Conservation (phyloP, 768 basidiomycete genomes). For the Tephrocybe sp. region DNA sequence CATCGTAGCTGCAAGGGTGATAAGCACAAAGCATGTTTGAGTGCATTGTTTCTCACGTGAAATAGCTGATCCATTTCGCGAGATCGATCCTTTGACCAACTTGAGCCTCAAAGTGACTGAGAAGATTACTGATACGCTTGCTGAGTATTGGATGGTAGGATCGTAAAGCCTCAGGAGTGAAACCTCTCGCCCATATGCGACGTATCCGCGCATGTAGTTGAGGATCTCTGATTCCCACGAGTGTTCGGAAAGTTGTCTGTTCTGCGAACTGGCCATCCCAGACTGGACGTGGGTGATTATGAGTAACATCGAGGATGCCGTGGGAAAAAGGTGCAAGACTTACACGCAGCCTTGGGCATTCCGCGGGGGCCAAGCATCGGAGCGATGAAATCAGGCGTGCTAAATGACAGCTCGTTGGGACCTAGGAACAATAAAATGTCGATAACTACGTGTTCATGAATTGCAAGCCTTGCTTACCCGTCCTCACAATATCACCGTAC, state of each 20-base stretch:
- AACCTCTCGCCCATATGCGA: conserved; percentile 39
- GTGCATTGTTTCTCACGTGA: conserved; percentile 28
- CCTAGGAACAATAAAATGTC: conserved; percentile 25
- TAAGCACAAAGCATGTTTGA: background rate
- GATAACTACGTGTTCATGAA: too few species aligned
- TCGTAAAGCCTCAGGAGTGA: conserved; percentile 33
- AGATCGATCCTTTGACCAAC: conserved; percentile 25
- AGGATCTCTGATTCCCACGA: conserved; percentile 32
- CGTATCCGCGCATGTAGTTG: conserved; percentile 35
- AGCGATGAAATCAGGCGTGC: conserved; percentile 29
- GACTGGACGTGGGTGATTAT: too few species aligned
- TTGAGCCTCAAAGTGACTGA: conserved; percentile 16
- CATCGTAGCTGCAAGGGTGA: conserved; percentile 30
- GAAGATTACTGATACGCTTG: conserved; percentile 24
- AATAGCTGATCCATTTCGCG: conserved; percentile 36
- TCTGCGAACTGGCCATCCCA: conserved; percentile 33
- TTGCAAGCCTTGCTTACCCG: conserved; percentile 36
- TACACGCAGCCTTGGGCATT: conserved; percentile 37
- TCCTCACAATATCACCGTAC: conserved; percentile 56
- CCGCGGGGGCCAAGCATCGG: conserved; percentile 36
- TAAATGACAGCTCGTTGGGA: conserved; percentile 47
- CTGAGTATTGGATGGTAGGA: conserved; percentile 21
- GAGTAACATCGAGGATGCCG: background rate
- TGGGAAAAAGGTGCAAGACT: background rate
- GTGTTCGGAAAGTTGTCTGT: conserved; percentile 13